phyloP scores from a whole-genome alignment of 805 yeast genomes.

The Yamadazyma philogaea region DNA sequence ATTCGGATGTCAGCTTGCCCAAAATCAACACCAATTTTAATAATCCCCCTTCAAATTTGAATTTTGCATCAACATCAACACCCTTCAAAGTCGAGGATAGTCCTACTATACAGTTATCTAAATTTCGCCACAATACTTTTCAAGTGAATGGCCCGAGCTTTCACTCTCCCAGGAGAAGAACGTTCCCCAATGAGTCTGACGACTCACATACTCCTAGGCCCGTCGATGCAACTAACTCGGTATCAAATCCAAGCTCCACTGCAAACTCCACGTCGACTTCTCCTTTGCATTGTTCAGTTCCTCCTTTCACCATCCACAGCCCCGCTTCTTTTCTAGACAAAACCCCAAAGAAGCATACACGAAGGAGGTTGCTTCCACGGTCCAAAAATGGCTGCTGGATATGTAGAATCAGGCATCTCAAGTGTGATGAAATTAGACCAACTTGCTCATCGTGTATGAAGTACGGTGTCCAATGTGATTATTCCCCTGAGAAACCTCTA shows the following conservation, averaged over 20 bases:
- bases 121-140: conserved; percentile 9
- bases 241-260: conserved; percentile 5
- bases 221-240: conserved; percentile 6
- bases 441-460: conserved; percentile 34
- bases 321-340: background rate
- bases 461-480: conserved; percentile 43
- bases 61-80: conserved; percentile 4
- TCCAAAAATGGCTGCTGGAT: conserved; percentile 47
- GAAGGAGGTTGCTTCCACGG: conserved; percentile 39
- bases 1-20: conserved; percentile 4
- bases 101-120: conserved; percentile 3
- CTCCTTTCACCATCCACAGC: conserved; percentile 8
- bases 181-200: conserved; percentile 3
- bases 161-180: conserved; percentile 5
- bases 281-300: conserved; percentile 10
- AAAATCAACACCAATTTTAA: conserved; percentile 6
- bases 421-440: conserved; percentile 42
- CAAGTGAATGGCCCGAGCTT: background rate
- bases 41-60: conserved; percentile 3
- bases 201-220: conserved; percentile 6
- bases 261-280: conserved; percentile 7
- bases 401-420: conserved; percentile 44
- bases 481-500: conserved; percentile 34
- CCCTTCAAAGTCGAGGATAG: conserved; percentile 4
- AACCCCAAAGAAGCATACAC: conserved; percentile 30